These are phyloP conservation scores for Teratosphaeria nubilosa DNA, from an alignment of 2,329 filamentous ascomycete species.

Conservation along the genomic window DNA sequence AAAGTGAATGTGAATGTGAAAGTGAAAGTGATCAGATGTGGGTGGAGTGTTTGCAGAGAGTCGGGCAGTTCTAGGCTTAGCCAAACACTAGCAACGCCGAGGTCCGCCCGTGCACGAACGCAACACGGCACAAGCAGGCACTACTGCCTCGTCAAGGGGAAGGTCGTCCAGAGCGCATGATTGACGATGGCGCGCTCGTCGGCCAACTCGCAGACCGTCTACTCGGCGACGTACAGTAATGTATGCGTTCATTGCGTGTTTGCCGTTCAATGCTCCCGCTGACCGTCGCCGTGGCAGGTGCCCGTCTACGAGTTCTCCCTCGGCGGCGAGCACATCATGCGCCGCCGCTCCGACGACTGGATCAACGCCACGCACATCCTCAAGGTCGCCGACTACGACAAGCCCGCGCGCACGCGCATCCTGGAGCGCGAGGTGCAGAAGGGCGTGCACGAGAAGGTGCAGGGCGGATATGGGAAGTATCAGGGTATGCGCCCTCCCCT, in stretches of 20 bases:
- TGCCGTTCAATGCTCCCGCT: background rate
- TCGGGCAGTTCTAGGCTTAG: background rate
- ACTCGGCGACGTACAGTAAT: conserved; percentile 5
- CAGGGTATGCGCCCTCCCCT: conserved; percentile 50
- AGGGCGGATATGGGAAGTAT: conserved; percentile 97
- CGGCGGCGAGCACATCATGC: conserved; percentile 88
- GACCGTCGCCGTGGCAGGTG: conserved; percentile 51
- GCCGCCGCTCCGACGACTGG: conserved; percentile 85
- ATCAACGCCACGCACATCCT: conserved; percentile 99
- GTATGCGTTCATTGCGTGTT: no score
- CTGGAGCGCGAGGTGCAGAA: conserved; percentile 95
- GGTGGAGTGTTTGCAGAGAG: no score
- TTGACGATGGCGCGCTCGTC: no score
- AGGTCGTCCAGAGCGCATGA: no score
- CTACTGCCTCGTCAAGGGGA: no score
- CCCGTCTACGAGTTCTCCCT: conserved; percentile 92
- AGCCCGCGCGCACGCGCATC: conserved; percentile 87
- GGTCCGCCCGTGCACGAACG: background rate
- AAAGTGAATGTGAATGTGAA: no score
- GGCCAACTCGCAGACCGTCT: background rate
- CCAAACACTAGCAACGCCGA: background rate
- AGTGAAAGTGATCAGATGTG: no score
- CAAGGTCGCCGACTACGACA: conserved; percentile 94
- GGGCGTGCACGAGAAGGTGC: conserved; percentile 92
- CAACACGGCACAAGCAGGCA: no score